These are phyloP conservation scores for Wickerhamiella nectarea DNA, from an alignment of 805 yeast species.

Conservation along the genomic window DNA sequence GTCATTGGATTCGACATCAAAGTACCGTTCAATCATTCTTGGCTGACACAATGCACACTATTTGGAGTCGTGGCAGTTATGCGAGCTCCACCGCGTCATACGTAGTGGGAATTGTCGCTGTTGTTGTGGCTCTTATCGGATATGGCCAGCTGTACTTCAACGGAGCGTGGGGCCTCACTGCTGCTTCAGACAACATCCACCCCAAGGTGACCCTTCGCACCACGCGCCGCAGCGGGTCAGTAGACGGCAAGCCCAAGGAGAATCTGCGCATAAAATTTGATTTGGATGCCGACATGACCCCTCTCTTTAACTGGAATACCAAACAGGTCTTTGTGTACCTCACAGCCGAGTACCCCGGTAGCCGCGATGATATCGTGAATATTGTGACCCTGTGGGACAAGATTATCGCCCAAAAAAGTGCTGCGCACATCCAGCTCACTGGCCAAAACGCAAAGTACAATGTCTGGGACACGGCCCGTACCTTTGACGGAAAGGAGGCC, in stretches of 20 bases:
- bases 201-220: conserved; percentile 19
- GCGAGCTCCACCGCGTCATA: conserved; percentile 16
- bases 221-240: conserved; percentile 50
- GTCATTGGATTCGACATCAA: conserved; percentile 53
- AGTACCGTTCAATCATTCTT: conserved; percentile 32
- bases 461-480: conserved; percentile 69
- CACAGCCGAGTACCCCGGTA: conserved; percentile 67
- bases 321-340: conserved; percentile 88
- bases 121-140: conserved; percentile 22
- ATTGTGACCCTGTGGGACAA: conserved; percentile 85
- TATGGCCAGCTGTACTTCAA: conserved; percentile 19
- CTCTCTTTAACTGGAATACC: conserved; percentile 91
- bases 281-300: conserved; percentile 54
- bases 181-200: conserved; percentile 11
- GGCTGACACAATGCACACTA: background rate
- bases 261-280: conserved; percentile 62
- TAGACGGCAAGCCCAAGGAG: conserved; percentile 55
- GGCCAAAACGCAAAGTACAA: conserved; percentile 59
- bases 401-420: conserved; percentile 46
- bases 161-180: conserved; percentile 19
- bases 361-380: conserved; percentile 29
- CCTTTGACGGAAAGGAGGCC: conserved; percentile 46
- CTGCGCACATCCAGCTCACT: conserved; percentile 42
- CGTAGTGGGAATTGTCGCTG: conserved; percentile 21
- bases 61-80: conserved; percentile 9